Evolutionary conservation across 2,329 filamentous ascomycete species (phyloP).

Genomic region (Colletotrichum phormii): DNA sequence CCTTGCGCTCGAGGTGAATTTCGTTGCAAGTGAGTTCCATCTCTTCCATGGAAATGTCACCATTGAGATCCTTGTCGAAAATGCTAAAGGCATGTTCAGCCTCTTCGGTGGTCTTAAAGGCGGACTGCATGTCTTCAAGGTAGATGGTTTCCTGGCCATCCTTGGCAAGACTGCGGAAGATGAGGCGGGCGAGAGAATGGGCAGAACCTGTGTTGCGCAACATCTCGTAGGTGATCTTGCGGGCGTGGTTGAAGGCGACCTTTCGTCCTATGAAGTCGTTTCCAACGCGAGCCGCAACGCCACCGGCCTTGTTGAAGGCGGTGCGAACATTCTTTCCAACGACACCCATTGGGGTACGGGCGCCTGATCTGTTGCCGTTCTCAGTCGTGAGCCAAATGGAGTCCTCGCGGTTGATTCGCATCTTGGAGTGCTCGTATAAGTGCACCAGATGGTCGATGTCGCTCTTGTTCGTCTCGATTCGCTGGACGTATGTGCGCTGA

Average conservation of each 20-base stretch:
- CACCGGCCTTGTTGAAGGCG: constrained; percentile 83
- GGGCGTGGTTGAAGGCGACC: constrained; percentile 79
- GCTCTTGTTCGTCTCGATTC: constrained; percentile 93
- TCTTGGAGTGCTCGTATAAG: constrained; percentile 79
- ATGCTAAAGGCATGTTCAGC: constrained; percentile 89
- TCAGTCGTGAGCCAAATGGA: constrained; percentile 58
- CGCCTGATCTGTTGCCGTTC: constrained; percentile 63
- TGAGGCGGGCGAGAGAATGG: constrained; percentile 85
- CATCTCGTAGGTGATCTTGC: constrained; percentile 85
- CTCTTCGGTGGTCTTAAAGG: constrained; percentile 86
- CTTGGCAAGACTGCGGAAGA: constrained; percentile 88
- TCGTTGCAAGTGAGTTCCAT: constrained; percentile 94
- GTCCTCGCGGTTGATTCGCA: constrained; percentile 69
- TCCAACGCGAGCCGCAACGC: constrained; percentile 86
- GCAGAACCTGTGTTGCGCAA: constrained; percentile 78
- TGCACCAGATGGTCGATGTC: constrained; percentile 74
- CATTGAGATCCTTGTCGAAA: constrained; percentile 97
- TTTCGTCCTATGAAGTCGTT: constrained; percentile 90
- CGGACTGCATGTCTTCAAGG: constrained; percentile 80
- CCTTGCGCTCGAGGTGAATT: constrained; percentile 93
- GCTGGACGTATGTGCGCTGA: constrained; percentile 86
- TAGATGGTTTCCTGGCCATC: constrained; percentile 81
- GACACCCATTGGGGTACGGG: constrained; percentile 79
- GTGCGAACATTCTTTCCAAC: constrained; percentile 81
- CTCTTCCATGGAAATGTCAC: constrained; percentile 95